Evolutionary conservation across 352 stramenopile genomes (phyloP), one percentile per base, ranked within the genome.

Genomic region (Phytophthora sp.): DNA sequence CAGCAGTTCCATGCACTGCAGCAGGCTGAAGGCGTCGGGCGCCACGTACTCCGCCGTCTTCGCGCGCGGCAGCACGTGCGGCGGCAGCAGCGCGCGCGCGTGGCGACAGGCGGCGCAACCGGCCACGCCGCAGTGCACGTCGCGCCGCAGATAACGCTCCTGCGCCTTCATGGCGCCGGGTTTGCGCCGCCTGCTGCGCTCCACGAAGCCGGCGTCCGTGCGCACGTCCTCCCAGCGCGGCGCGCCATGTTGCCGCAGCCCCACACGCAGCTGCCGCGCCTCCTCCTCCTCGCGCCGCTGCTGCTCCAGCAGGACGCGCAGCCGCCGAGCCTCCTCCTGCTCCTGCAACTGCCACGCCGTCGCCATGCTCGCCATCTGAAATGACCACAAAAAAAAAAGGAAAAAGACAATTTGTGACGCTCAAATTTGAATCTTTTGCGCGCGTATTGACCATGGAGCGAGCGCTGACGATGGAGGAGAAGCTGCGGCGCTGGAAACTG

Each of bases 1-100:
- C 13, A 93, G 56, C 13, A 95, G 69, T 62, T 92, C 84, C 76
- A 95, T 84, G 49, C 84, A 90, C 62, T 89, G 81, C 39, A 92
- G 34, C 41, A 95, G 49, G 35, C 73, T 75, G 21, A 91, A 79
- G 13, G 84, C 81, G 50, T 95, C 87, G 0, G 87, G 87, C 10
- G 93, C 69, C 15, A 95, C 63, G 43, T 88, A 84, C 65, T 89
- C 76, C 12, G 72, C 71, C 4, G 62, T 34, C 1, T 58, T 37
- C 2, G 83, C 79, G 1, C 69, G 55, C 7, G 69, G 54, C 17
- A 92, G 51, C 13, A 72, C 48, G 5, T 75, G 65, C 69, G 2
- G 3, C 18, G 69, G 69, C 13, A 71, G 5, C 21, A 77, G 30
- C 17, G 69, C 69, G n/a, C 65, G 59, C 11, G 43, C 55, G 11